These are phyloP conservation scores for Puya raimondii DNA, from an alignment of 176 grass and related monocot genomes.

Conservation along the genomic window DNA sequence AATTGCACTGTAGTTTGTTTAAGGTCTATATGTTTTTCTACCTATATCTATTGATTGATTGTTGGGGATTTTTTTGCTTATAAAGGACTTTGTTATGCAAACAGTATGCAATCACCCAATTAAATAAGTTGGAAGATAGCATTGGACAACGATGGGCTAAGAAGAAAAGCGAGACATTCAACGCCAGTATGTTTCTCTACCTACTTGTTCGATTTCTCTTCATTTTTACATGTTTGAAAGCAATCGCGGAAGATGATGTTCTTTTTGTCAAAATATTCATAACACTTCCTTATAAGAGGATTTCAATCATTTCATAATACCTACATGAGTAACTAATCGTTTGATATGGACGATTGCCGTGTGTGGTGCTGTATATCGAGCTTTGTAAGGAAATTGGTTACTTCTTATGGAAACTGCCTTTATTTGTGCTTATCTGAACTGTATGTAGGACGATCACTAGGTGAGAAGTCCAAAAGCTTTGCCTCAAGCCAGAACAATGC, in stretches of 20 bases:
- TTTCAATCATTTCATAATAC: no score
- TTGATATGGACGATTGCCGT: neutral
- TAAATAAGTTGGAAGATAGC: slow-evolving; percentile 96
- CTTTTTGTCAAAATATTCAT: no score
- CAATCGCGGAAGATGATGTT: neutral
- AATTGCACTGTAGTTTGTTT: no score
- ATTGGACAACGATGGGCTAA: slow-evolving; percentile 78
- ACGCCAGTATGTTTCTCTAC: slow-evolving; percentile 46
- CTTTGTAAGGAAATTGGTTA: neutral
- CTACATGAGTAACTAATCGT: no score
- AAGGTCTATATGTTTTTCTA: neutral
- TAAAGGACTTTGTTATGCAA: slow-evolving; percentile 21
- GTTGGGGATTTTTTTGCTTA: slow-evolving; percentile 5
- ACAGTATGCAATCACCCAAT: slow-evolving; percentile 86
- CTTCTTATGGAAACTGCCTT: neutral
- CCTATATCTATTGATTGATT: neutral
- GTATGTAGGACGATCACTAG: slow-evolving; percentile 50
- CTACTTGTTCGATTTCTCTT: neutral
- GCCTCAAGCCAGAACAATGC: slow-evolving; percentile 56
- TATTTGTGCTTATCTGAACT: slow-evolving; percentile 25
- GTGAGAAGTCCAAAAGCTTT: slow-evolving; percentile 51
- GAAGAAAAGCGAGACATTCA: slow-evolving; percentile 62
- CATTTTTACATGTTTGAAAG: neutral
- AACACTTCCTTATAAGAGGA: no score
- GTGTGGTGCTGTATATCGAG: neutral